Evolutionary conservation across 2,329 filamentous ascomycete genomes (phyloP).

Genomic region (Aschersonia sp.): DNA sequence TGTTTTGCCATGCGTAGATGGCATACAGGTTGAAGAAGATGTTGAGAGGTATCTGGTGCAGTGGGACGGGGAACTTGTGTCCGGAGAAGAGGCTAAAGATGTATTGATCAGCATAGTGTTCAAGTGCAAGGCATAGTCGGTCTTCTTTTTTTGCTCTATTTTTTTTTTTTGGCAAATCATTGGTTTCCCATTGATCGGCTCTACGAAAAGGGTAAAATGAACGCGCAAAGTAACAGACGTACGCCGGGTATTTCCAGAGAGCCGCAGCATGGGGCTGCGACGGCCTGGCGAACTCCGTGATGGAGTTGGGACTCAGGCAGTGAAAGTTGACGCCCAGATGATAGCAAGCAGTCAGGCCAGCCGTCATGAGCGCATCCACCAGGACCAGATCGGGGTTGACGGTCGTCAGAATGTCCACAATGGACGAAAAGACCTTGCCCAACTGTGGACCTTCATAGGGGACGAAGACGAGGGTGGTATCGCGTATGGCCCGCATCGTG

Average conservation of each 20-base stretch:
- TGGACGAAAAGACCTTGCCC: slow-evolving; percentile 21
- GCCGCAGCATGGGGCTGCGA: slow-evolving; percentile 20
- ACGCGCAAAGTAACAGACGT: slow-evolving; percentile 7
- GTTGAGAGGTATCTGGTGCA: slow-evolving; percentile 25
- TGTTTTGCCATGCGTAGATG: slow-evolving; percentile 7
- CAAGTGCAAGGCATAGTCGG: neutral
- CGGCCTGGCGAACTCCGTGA: slow-evolving; percentile 23
- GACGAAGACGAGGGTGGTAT: slow-evolving; percentile 12
- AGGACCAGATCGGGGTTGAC: slow-evolving; percentile 25
- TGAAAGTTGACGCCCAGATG: slow-evolving; percentile 17
- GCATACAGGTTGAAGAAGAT: slow-evolving; percentile 19
- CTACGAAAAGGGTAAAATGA: too few relatives aligned
- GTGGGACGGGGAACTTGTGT: slow-evolving; percentile 30
- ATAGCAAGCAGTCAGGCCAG: slow-evolving; percentile 26
- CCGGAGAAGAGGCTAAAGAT: slow-evolving; percentile 24
- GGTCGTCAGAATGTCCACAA: slow-evolving; percentile 19
- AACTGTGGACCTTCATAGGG: slow-evolving; percentile 19
- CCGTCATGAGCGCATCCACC: slow-evolving; percentile 27
- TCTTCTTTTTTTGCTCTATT: neutral
- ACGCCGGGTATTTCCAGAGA: slow-evolving; percentile 24
- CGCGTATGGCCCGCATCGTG: slow-evolving; percentile 16
- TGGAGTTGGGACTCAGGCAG: slow-evolving; percentile 28
- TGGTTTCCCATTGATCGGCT: too few relatives aligned
- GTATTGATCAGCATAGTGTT: neutral
- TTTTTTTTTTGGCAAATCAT: neutral